Conservation (phyloP, 2,329 filamentous ascomycete genomes). For the Neodidymelliopsis sp. region DNA sequence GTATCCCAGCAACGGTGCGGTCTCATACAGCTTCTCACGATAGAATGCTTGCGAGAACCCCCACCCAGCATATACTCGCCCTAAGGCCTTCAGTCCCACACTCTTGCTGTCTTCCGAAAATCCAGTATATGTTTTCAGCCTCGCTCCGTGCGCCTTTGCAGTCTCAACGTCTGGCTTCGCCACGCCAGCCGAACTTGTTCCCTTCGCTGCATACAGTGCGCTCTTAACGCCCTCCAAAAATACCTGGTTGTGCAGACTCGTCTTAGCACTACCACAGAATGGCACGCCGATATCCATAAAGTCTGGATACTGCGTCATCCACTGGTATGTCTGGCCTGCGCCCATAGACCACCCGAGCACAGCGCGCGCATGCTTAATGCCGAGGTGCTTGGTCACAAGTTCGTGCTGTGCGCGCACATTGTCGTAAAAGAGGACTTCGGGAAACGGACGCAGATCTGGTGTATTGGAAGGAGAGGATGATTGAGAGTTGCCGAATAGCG, state of each 20-base stretch:
- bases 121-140: constrained; percentile 46
- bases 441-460: constrained; percentile 63
- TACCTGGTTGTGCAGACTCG: constrained; percentile 71
- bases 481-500: constrained; percentile 73
- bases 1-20: constrained; percentile 62
- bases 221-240: constrained; percentile 71
- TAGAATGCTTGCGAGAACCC: constrained; percentile 84
- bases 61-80: constrained; percentile 80
- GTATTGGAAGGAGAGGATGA: constrained; percentile 73
- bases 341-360: constrained; percentile 78
- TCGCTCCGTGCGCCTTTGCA: constrained; percentile 30
- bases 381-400: constrained; percentile 69
- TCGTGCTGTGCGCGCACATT: constrained; percentile 72
- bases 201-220: constrained; percentile 65
- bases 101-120: constrained; percentile 64
- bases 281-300: constrained; percentile 72
- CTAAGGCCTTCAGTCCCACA: constrained; percentile 73
- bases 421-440: constrained; percentile 70
- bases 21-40: constrained; percentile 72
- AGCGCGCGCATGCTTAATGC: constrained; percentile 65
- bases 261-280: constrained; percentile 71
- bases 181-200: constrained; percentile 60
- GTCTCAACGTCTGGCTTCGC: constrained; percentile 34
- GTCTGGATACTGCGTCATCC: constrained; percentile 68
- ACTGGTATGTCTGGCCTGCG: constrained; percentile 70